phyloP scores from a whole-genome alignment of 306 rosid species.

The Vicia villosa region DNA sequence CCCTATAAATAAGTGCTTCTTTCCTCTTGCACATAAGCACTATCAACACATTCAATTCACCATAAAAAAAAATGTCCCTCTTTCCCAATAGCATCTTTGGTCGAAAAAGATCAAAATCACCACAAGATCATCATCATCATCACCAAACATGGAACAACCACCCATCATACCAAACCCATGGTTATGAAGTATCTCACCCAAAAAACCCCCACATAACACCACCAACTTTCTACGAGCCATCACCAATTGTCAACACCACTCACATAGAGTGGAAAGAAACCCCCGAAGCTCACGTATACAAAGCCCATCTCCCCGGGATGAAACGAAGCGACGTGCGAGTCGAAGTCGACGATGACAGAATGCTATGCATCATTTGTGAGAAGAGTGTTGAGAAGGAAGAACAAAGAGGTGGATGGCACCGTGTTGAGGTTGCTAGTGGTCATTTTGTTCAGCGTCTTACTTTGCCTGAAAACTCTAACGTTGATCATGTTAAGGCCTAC shows the following conservation, averaged over 20 bases:
- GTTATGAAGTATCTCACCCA: neutral
- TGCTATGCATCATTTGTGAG: slow-evolving; percentile 48
- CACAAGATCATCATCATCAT: neutral
- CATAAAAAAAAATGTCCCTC: slow-evolving; percentile 17
- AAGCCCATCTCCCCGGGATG: slow-evolving; percentile 48
- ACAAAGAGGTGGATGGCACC: slow-evolving; percentile 40
- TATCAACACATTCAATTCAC: neutral
- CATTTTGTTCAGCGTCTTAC: slow-evolving; percentile 46
- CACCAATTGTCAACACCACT: slow-evolving; percentile 16
- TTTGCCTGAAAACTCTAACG: slow-evolving; percentile 49
- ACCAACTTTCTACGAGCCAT: slow-evolving; percentile 30
- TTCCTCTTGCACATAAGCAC: slow-evolving; percentile 6
- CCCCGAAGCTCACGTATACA: slow-evolving; percentile 43
- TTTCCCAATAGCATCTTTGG: neutral
- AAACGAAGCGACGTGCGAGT: slow-evolving; percentile 50
- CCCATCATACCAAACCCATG: slow-evolving; percentile 8
- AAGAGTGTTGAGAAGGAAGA: slow-evolving; percentile 45
- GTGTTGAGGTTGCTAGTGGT: slow-evolving; percentile 39
- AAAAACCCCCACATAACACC: neutral
- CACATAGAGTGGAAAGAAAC: slow-evolving; percentile 50
- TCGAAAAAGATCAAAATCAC: slow-evolving; percentile 33
- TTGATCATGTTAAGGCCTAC: slow-evolving; percentile 41
- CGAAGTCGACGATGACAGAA: slow-evolving; percentile 49
- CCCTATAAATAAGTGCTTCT: slow-evolving; percentile 27
- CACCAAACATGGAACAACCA: slow-evolving; percentile 31